Evolutionary conservation across 257 asterid species (phyloP).

Genomic region (Penstemon newberryi): DNA sequence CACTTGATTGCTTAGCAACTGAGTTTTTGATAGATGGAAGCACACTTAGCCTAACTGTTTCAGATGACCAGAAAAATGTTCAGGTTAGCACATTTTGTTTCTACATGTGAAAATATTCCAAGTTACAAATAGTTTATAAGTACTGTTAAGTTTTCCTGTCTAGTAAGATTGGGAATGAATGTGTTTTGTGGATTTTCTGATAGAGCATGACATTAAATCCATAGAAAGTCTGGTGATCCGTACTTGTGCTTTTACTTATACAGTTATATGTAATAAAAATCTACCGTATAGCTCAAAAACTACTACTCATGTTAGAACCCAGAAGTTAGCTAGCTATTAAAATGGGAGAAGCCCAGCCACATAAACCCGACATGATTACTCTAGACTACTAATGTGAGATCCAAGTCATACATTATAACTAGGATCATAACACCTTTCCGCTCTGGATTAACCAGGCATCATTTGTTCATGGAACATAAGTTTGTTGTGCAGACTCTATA

Average conservation of each 20-base stretch:
- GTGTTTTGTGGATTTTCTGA: background rate
- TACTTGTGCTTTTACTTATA: background rate
- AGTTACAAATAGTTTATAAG: background rate
- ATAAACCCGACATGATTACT: no score
- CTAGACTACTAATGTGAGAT: background rate
- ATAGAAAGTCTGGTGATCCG: background rate
- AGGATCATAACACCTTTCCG: background rate
- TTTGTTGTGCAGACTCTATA: background rate
- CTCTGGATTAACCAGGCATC: background rate
- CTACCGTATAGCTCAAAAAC: background rate
- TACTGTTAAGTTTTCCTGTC: background rate
- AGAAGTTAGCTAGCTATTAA: background rate
- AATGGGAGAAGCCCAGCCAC: no score
- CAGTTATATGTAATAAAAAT: no score
- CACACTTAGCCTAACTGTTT: conserved; percentile 90
- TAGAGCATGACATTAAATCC: conserved; percentile 17
- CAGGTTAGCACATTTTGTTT: conserved; percentile 56
- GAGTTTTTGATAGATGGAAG: conserved; percentile 96
- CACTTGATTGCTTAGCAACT: conserved; percentile 90
- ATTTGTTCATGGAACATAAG: background rate
- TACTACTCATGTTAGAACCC: background rate
- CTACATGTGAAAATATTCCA: conserved; percentile 2
- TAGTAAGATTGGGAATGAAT: background rate
- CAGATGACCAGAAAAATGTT: conserved; percentile 95
- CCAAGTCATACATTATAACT: background rate